These are phyloP conservation scores for Iodosphaeria phyllophila DNA, from an alignment of 2,329 filamentous ascomycete species.

Conservation along the genomic window DNA sequence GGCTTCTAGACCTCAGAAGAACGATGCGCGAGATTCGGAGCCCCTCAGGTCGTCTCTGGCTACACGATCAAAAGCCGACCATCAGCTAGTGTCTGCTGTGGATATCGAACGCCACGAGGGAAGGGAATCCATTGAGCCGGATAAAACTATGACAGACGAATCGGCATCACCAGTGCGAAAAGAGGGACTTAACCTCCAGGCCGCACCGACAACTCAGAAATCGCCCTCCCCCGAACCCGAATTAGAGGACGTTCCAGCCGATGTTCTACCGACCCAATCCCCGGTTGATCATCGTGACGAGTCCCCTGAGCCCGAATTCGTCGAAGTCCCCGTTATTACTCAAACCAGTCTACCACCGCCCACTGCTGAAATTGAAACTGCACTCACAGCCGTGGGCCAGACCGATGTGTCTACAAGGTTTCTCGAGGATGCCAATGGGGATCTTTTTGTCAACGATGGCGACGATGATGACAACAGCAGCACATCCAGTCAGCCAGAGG, in stretches of 20 bases:
- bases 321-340: slow-evolving; percentile 17
- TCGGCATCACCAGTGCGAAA: too few relatives aligned
- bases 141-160: too few relatives aligned
- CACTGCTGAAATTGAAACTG: slow-evolving; percentile 7
- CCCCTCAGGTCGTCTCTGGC: too few relatives aligned
- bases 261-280: neutral
- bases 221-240: slow-evolving; percentile 12
- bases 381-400: neutral
- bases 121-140: too few relatives aligned
- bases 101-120: too few relatives aligned
- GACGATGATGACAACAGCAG: slow-evolving; percentile 45
- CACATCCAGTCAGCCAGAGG: slow-evolving; percentile 71
- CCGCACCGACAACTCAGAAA: too few relatives aligned
- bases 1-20: slow-evolving; percentile 16
- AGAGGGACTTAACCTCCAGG: too few relatives aligned
- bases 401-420: slow-evolving; percentile 2
- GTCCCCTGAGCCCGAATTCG: slow-evolving; percentile 17
- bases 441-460: slow-evolving; percentile 30
- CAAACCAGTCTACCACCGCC: too few relatives aligned
- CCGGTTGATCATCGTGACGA: slow-evolving; percentile 2
- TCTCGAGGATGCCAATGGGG: slow-evolving; percentile 13
- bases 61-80: too few relatives aligned
- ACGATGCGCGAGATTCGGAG: slow-evolving; percentile 1
- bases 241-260: slow-evolving; percentile 12
- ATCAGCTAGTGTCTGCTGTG: too few relatives aligned